Evolutionary conservation across 768 basidiomycete species (phyloP), one percentile per base, ranked within the genome.

Genomic region (Mrakia gelida): DNA sequence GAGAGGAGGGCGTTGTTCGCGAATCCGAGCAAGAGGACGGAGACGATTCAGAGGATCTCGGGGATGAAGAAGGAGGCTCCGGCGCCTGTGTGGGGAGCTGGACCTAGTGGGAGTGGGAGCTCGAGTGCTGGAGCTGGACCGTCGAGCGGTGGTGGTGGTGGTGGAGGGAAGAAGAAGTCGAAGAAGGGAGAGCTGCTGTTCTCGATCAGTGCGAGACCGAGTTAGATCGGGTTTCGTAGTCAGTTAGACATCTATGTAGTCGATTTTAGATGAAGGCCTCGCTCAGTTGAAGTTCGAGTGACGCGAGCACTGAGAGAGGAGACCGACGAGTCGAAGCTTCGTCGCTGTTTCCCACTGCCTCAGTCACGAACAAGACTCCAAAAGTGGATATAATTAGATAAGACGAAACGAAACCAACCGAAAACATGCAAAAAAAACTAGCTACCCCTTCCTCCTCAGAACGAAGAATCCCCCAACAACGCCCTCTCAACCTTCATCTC

Each of bases 121-220:
- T 52, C 49, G 71, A 77, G 75, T 68, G 56, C 75, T 21, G 41
- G 80, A 23, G 43, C 76, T 56, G 75, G 74, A 62, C 75, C 75
- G 18, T 74, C 74, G 38, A 81, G 71, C 41, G 76, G 41, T 65
- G 81, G n/a, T 13, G 49, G 49, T 28, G 34, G 38, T 7, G 75
- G 80, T 81, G 80, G 79, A 68, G 30, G 78, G 73, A 93, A 78
- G 75, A 79, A 89, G 0, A 94, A 93, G 82, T 90, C 89, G 1
- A 93, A 93, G 84, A 89, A 90, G 83, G 94, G 94, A 85, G 92
- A 94, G 87, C 93, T 89, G 13, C 84, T 95, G 80, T 94, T 94
- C 81, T 93, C 87, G 30, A 78, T 89, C 59, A 88, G 89, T 13
- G 85, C 92, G 87, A 92, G 78, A 15, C 78, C 78, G 21, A 78